Evolutionary conservation across 2,329 filamentous ascomycete species (phyloP).

Genomic region (Venturia asperata): DNA sequence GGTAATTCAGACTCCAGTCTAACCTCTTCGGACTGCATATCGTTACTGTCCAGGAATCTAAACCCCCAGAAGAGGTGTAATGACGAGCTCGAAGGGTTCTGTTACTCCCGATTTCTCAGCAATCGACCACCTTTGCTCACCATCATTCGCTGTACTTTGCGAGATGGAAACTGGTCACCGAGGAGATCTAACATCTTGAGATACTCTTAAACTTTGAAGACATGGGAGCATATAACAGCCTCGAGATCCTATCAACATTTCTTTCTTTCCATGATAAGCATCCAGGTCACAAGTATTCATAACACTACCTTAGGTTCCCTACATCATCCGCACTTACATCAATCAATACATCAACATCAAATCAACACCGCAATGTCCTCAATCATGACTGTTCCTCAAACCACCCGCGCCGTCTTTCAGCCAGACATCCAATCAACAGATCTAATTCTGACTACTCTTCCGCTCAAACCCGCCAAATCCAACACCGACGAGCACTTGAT

Average conservation of each 20-base stretch:
- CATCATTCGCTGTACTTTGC: neutral
- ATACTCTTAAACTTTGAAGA: neutral
- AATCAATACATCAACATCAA: neutral
- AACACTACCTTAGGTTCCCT: neutral
- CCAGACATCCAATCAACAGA: slow-evolving; percentile 18
- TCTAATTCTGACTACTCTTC: slow-evolving; percentile 7
- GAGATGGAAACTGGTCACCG: neutral
- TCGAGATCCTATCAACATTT: neutral
- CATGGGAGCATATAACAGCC: neutral
- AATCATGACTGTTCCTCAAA: neutral
- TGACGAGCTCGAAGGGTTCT: too few relatives aligned
- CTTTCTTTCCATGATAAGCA: neutral
- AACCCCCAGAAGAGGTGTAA: too few relatives aligned
- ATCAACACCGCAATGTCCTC: slow-evolving; percentile 1
- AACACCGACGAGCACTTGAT: slow-evolving; percentile 24
- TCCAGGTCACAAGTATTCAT: too few relatives aligned
- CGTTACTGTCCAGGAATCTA: too few relatives aligned
- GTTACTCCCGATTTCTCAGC: neutral
- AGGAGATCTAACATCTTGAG: neutral
- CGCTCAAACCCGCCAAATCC: neutral
- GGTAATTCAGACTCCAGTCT: too few relatives aligned
- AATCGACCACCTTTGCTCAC: neutral
- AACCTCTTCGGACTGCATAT: too few relatives aligned
- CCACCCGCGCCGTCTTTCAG: slow-evolving; percentile 14
- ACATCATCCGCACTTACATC: neutral